Percentiles rank a stretch among this genome's conserved stretches.
These are phyloP conservation scores for Candida loeiensis DNA, from an alignment of 805 yeast genomes.

Conservation along the genomic window DNA sequence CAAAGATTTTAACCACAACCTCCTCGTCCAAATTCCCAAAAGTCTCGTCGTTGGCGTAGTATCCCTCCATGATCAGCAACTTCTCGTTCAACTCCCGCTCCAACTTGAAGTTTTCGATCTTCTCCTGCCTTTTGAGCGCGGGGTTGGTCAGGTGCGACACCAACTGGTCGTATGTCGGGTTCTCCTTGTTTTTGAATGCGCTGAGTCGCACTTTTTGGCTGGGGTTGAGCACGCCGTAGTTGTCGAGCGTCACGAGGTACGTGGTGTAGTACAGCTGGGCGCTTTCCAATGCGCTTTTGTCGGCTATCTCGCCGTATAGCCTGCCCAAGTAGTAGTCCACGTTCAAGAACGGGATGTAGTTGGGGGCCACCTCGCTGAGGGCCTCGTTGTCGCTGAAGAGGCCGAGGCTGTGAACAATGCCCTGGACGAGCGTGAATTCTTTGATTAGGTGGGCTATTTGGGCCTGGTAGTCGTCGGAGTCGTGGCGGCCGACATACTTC, in stretches of 20 bases:
- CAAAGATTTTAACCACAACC: constrained; percentile 48
- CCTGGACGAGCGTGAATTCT: constrained; percentile 43
- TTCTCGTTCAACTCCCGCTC: constrained; percentile 52
- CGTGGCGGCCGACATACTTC: constrained; percentile 31
- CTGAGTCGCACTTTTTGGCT: constrained; percentile 38
- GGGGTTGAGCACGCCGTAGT: constrained; percentile 31
- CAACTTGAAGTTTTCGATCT: constrained; percentile 62
- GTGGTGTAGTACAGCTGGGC: constrained; percentile 44
- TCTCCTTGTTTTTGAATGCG: constrained; percentile 34
- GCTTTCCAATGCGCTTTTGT: constrained; percentile 22
- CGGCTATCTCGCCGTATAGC: constrained; percentile 17
- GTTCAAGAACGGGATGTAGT: constrained; percentile 56
- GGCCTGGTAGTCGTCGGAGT: constrained; percentile 40
- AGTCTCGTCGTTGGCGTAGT: constrained; percentile 19
- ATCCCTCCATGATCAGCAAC: constrained; percentile 36
- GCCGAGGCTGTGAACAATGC: constrained; percentile 43
- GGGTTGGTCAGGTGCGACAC: constrained; percentile 28
- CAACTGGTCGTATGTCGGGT: constrained; percentile 42
- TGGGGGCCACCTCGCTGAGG: constrained; percentile 64
- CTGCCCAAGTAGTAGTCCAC: constrained; percentile 56
- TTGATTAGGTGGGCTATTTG: constrained; percentile 34
- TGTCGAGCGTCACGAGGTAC: constrained; percentile 15
- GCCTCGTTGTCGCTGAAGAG: constrained; percentile 72
- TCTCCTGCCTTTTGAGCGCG: constrained; percentile 56
- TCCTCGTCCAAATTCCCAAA: constrained; percentile 59